Conservation (phyloP, 2,329 filamentous ascomycete species). For the Trichoderma arundinaceum region DNA sequence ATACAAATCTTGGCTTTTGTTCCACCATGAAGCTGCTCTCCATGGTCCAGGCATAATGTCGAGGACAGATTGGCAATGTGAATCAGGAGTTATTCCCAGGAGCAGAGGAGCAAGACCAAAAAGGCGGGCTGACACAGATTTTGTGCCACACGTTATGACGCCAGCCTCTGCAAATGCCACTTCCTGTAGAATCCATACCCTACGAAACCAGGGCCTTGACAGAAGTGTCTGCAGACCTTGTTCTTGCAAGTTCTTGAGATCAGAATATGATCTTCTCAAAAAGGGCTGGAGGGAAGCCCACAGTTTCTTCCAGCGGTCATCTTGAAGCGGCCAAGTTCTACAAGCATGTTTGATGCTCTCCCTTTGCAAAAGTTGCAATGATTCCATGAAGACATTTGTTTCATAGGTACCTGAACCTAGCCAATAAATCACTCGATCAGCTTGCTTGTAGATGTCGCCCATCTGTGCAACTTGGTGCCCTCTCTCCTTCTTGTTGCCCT, state of each 20-base stretch:
- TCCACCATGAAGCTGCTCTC: neutral
- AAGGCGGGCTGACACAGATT: neutral
- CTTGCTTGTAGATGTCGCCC: slow-evolving; percentile 28
- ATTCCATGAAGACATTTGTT: slow-evolving; percentile 23
- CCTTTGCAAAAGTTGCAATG: slow-evolving; percentile 1
- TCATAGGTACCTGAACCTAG: neutral
- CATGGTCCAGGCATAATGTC: slow-evolving; percentile 17
- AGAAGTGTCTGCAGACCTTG: neutral
- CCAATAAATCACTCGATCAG: slow-evolving; percentile 26
- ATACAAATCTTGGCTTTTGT: neutral
- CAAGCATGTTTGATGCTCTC: neutral
- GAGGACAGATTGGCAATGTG: slow-evolving; percentile 2
- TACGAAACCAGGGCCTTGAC: neutral
- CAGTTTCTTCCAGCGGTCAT: neutral
- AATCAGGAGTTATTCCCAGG: neutral
- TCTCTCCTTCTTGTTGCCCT: slow-evolving; percentile 19
- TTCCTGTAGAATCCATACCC: slow-evolving; percentile 16
- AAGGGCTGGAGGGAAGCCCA: neutral
- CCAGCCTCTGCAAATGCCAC: neutral
- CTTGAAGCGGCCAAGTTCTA: neutral
- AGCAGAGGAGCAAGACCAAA: neutral
- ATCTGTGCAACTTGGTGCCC: slow-evolving; percentile 32
- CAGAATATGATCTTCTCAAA: accelerated
- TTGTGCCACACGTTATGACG: neutral
- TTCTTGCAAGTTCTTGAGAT: neutral